phyloP scores from a whole-genome alignment of 352 stramenopile species.

The Phytophthora sojae region DNA sequence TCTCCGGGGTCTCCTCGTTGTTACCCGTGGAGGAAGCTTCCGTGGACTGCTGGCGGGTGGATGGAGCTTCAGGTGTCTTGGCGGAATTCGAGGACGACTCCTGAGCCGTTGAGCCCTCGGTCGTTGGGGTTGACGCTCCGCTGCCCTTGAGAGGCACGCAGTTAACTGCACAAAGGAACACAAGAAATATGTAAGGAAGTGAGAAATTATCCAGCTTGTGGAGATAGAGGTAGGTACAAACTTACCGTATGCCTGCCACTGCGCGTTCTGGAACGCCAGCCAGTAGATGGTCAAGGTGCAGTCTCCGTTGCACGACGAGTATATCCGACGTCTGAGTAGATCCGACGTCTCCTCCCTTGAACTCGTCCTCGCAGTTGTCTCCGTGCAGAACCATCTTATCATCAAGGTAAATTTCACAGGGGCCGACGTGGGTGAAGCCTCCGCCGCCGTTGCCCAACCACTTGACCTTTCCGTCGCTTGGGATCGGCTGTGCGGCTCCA shows the following conservation, averaged over 20 bases:
- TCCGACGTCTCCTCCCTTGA: conserved; percentile 22
- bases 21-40: conserved; percentile 2
- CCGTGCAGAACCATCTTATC: conserved; percentile 41
- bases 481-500: conserved; percentile 30
- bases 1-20: background rate
- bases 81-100: background rate
- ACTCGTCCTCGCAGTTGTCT: conserved; percentile 51
- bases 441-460: conserved; percentile 38
- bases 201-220: background rate
- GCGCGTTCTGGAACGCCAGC: conserved; percentile 47
- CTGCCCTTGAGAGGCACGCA: conserved; percentile 31
- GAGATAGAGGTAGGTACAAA: conserved; percentile 2
- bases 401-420: conserved; percentile 59
- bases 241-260: conserved; percentile 55
- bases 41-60: conserved; percentile 7
- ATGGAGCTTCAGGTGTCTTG: background rate
- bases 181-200: background rate
- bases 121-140: conserved; percentile 2
- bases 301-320: conserved; percentile 44
- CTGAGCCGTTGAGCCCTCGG: background rate
- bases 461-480: conserved; percentile 31
- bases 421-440: conserved; percentile 39
- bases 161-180: conserved; percentile 18
- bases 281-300: conserved; percentile 59
- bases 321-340: conserved; percentile 31